These are phyloP conservation scores for Pseudopediastrum boryanum DNA, from an alignment of 139 green algal genomes.

Conservation along the genomic window DNA sequence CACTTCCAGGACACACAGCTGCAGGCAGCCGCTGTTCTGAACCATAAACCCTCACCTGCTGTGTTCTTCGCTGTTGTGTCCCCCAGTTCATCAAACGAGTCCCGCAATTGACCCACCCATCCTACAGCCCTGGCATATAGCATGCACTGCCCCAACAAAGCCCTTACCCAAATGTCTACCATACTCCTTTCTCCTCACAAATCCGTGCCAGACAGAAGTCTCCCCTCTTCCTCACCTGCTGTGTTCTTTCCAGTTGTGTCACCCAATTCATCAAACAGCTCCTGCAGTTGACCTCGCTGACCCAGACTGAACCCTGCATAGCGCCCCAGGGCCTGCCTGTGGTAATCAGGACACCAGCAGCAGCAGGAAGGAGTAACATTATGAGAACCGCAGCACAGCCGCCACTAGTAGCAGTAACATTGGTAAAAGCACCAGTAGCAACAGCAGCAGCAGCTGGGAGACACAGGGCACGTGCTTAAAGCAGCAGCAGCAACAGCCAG, in stretches of 20 bases:
- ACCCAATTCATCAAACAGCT: constrained; percentile 70
- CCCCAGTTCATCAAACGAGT: constrained; percentile 64
- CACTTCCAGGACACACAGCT: too few relatives aligned
- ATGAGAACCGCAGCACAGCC: background rate
- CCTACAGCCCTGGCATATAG: too few relatives aligned
- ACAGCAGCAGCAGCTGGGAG: background rate
- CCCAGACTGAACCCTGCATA: constrained; percentile 65
- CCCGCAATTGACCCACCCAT: constrained; percentile 47
- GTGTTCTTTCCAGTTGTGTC: constrained; percentile 49
- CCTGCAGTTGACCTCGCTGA: constrained; percentile 63
- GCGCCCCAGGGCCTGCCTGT: constrained; percentile 46
- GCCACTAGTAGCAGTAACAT: background rate
- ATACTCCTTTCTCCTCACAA: too few relatives aligned
- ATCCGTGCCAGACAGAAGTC: too few relatives aligned
- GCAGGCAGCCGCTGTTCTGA: too few relatives aligned
- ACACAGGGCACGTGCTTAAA: background rate
- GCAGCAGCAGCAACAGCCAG: background rate
- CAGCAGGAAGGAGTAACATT: background rate
- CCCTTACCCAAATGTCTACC: too few relatives aligned
- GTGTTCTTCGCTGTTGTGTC: constrained; percentile 47
- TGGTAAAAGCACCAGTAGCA: background rate
- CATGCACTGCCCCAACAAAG: too few relatives aligned
- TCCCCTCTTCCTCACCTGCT: constrained; percentile 36
- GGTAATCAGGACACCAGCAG: constrained; percentile 4
- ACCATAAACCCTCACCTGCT: too few relatives aligned